Evolutionary conservation across 768 basidiomycete species (phyloP).

Genomic region (Cystofilobasidium capitatum): DNA sequence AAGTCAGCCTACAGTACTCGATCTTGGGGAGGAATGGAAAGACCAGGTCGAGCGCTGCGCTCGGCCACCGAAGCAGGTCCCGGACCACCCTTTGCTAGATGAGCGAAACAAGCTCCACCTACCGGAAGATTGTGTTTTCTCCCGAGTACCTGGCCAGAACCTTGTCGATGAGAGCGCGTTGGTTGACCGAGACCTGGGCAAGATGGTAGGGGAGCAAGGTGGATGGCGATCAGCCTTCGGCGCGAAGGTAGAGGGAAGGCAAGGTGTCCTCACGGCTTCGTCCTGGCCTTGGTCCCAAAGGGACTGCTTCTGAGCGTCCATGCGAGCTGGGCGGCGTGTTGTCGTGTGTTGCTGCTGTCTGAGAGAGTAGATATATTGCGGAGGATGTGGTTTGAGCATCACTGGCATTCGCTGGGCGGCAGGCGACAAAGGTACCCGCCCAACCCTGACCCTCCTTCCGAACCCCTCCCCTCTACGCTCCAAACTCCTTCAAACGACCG

Average conservation of each 20-base stretch:
- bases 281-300: slow-evolving; percentile 33
- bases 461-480: no score
- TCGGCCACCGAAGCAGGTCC: slow-evolving; percentile 24
- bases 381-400: no score
- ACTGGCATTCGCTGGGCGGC: no score
- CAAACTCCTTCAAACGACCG: no score
- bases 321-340: no score
- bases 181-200: slow-evolving; percentile 6
- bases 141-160: slow-evolving; percentile 91
- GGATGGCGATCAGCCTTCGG: not conserved
- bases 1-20: no score
- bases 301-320: slow-evolving; percentile 5
- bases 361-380: no score
- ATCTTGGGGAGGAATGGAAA: not conserved
- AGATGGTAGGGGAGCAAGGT: not conserved
- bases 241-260: not conserved
- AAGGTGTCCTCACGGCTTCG: slow-evolving; percentile 45
- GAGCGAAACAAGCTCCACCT: not conserved
- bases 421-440: no score
- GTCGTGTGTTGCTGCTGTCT: no score
- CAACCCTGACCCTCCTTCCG: no score
- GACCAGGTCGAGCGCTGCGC: not conserved
- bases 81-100: no score
- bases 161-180: slow-evolving; percentile 82
- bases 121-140: slow-evolving; percentile 56